Evolutionary conservation across 2,329 filamentous ascomycete genomes (phyloP).

Genomic region (Hortaea werneckii): DNA sequence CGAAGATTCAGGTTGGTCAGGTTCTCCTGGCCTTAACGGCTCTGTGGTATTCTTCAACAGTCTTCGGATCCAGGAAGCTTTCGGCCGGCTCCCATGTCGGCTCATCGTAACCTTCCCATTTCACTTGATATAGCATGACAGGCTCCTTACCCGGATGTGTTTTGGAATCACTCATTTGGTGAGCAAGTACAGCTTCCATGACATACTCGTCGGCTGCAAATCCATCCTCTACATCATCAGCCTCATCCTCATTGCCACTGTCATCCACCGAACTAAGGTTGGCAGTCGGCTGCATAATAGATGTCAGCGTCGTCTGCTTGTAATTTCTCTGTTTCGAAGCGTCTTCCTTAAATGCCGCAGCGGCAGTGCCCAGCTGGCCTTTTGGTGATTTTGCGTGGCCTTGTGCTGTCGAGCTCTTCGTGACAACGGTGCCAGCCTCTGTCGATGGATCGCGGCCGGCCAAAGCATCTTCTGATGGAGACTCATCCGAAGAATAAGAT

Average conservation of each 20-base stretch:
- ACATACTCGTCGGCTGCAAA: conserved; percentile 16
- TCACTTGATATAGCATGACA: conserved; percentile 24
- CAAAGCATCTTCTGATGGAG: too few relatives aligned
- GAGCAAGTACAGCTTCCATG: conserved; percentile 21
- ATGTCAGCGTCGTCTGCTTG: conserved; percentile 2
- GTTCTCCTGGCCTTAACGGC: too few relatives aligned
- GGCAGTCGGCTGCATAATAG: conserved; percentile 3
- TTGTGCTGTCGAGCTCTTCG: too few relatives aligned
- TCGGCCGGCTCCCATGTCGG: conserved; percentile 24
- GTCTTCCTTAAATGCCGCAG: too few relatives aligned
- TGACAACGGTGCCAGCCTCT: too few relatives aligned
- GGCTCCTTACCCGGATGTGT: conserved; percentile 17
- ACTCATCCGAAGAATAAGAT: too few relatives aligned
- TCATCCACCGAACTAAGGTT: too few relatives aligned
- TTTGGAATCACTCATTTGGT: conserved; percentile 20
- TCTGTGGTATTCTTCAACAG: conserved; percentile 19
- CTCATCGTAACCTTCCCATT: conserved; percentile 23
- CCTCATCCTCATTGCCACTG: background rate
- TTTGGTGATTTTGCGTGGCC: too few relatives aligned
- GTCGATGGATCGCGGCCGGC: too few relatives aligned
- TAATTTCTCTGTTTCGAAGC: background rate
- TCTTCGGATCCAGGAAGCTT: conserved; percentile 19
- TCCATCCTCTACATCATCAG: conserved; percentile 4
- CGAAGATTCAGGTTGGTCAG: too few relatives aligned
- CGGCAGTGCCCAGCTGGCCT: too few relatives aligned